Conservation (phyloP, 345 rosid species). For the Salix caprea region DNA sequence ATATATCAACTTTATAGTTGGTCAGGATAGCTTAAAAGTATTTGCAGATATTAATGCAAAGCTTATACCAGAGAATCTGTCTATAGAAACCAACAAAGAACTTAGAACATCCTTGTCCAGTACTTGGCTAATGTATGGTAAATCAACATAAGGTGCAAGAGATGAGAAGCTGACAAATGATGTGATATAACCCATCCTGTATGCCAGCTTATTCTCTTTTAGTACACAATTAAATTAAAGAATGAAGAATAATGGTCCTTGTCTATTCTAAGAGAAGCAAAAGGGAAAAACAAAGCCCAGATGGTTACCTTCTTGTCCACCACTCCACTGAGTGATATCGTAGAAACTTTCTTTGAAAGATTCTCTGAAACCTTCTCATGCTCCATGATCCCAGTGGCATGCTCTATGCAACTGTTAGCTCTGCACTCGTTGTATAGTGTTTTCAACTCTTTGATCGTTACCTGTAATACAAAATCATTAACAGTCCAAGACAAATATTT, state of each 20-base stretch:
- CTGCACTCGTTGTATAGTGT: conserved; percentile 61
- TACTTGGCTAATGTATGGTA: not conserved
- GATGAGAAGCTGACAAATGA: not conserved
- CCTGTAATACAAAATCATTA: conserved; percentile 32
- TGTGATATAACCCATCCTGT: not conserved
- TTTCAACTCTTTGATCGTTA: conserved; percentile 55
- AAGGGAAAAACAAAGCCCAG: not conserved
- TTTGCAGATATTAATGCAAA: not conserved
- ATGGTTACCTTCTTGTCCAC: conserved; percentile 61
- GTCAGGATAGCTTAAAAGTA: not conserved
- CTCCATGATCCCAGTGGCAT: conserved; percentile 79
- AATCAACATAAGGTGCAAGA: not conserved
- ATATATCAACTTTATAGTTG: not conserved
- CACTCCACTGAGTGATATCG: conserved; percentile 55
- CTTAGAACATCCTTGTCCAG: not conserved
- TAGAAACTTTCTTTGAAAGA: conserved; percentile 67
- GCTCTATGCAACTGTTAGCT: conserved; percentile 88
- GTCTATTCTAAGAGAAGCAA: not conserved
- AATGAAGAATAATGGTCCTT: not conserved
- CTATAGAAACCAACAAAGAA: not conserved
- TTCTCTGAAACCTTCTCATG: conserved; percentile 73
- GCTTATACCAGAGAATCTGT: not conserved
- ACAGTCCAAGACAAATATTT: conserved; percentile 1
- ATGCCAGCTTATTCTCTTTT: not conserved
- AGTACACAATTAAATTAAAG: no score